Conservation (phyloP, 2,329 filamentous ascomycete genomes). For the Ophiostoma novo-ulmi region DNA sequence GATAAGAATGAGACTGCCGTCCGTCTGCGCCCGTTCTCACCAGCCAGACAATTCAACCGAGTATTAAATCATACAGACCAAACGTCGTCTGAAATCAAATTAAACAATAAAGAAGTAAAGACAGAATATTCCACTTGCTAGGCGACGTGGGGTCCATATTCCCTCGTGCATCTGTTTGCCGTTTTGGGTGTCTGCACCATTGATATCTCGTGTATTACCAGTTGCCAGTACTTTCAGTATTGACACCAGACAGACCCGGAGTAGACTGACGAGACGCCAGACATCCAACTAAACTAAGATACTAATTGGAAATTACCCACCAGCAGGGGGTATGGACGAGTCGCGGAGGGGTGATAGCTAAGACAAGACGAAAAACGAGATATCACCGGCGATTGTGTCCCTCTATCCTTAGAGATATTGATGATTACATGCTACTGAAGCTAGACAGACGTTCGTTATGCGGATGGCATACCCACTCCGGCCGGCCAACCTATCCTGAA, state of each 20-base stretch:
- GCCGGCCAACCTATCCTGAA: conserved; percentile 22
- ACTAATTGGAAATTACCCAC: neutral
- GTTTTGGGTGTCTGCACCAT: conserved; percentile 13
- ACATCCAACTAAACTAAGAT: neutral
- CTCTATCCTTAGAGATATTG: neutral
- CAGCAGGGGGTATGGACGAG: conserved; percentile 15
- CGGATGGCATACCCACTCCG: conserved; percentile 21
- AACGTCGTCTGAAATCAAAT: neutral
- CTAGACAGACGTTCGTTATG: neutral
- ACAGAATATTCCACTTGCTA: conserved; percentile 1
- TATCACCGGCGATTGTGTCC: neutral
- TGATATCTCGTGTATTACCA: conserved; percentile 17
- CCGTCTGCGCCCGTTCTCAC: neutral
- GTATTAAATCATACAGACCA: neutral
- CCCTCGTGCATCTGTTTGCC: conserved; percentile 1
- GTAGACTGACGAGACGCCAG: neutral
- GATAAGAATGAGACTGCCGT: neutral
- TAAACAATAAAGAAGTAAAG: neutral
- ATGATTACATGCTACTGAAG: neutral
- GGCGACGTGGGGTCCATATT: conserved; percentile 21
- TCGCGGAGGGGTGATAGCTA: neutral
- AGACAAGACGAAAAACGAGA: conserved; percentile 19
- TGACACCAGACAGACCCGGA: neutral
- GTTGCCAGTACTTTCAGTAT: neutral
- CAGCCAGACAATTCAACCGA: neutral